Evolutionary conservation across 257 asterid genomes (phyloP), one percentile per base, ranked within the genome.

Genomic region (Verbascum thapsus): DNA sequence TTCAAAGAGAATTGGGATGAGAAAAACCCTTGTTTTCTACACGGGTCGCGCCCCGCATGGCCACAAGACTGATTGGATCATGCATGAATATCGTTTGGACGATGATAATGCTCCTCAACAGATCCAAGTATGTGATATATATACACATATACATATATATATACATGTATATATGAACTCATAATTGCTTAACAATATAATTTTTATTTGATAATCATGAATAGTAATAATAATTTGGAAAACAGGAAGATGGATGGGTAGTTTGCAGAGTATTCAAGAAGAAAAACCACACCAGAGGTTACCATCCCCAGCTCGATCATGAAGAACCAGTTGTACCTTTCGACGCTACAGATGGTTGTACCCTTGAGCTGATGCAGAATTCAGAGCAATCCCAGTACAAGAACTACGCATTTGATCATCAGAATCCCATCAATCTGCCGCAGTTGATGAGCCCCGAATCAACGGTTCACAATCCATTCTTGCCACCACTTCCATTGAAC

Each of bases 41-140:
- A 80, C 84, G 17, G 96, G 96, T 19, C 85, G 96, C 3, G 96
- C 95, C 55, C 96, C 96, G 62, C 96, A 74, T 19, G 96, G 96
- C 71, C 87, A 78, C 19, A 88, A 86, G 66, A 88, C 95, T 1
- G 96, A 86, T 39, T 88, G 96, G 96, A 88, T 88, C 81, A 88
- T 88, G 96, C 96, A 86, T 52, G 96, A 88, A 37, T 88, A 85
- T 55, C 92, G 95, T 30, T 75, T 88, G n/a, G 86, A 80, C 34
- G 86, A 85, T 9, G 83, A 81, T 61, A 65, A 34, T 65, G 53
- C 74, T 10, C 47, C 66, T 19, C 68, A 59, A 48, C 80, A 54
- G 10, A 59, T 74, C 39, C 94, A 85, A 71, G 92, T 82, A 71
- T 44, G 66, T 23, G 3, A 26, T 26, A 26, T 26, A 26, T 26